These are phyloP conservation scores for Apiospora pterosperma DNA, from an alignment of 2,329 filamentous ascomycete genomes.

Conservation along the genomic window DNA sequence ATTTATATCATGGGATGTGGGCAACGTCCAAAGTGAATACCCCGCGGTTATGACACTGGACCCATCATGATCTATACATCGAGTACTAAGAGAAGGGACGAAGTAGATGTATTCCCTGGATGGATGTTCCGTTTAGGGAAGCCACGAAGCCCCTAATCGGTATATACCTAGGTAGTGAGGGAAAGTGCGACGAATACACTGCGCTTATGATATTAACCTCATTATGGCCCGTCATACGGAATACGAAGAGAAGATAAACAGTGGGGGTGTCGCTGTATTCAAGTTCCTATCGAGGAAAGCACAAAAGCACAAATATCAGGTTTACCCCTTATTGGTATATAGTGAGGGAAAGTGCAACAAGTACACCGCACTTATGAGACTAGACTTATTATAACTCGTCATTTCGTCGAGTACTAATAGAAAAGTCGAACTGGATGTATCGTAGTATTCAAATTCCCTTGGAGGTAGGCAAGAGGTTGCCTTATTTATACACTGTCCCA, in stretches of 20 bases:
- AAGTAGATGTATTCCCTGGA: not conserved
- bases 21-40: not conserved
- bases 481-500: too few species aligned
- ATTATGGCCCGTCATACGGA: too few species aligned
- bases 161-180: too few species aligned
- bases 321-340: not conserved
- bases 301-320: too few species aligned
- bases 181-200: too few species aligned
- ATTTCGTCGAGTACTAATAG: too few species aligned
- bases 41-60: not conserved
- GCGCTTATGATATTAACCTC: not conserved
- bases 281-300: not conserved
- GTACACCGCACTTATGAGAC: too few species aligned
- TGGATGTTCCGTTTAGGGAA: not conserved
- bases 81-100: not conserved
- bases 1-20: not conserved
- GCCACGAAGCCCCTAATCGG: not conserved
- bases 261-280: not conserved
- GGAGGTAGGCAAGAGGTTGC: too few species aligned
- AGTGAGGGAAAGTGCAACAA: not conserved
- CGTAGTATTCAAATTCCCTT: too few species aligned
- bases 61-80: not conserved
- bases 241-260: not conserved
- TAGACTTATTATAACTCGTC: too few species aligned
- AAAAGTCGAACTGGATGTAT: too few species aligned